Evolutionary conservation across 208 protist species (phyloP), one percentile per base, ranked within the genome.

Genomic region (Acanthamoeba culbertsoni): DNA sequence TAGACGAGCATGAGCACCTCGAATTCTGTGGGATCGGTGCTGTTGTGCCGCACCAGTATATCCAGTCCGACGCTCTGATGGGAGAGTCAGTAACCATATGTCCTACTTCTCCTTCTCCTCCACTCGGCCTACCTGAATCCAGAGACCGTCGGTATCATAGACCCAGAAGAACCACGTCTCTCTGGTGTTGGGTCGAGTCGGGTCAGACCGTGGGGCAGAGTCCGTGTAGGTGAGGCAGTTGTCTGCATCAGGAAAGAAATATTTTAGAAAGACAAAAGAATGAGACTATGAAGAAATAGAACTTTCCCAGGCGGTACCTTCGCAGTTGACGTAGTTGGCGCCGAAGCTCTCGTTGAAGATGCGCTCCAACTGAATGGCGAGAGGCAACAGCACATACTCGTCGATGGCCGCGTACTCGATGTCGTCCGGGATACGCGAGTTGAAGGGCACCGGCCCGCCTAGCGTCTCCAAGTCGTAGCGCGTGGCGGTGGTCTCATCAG

Each of bases 161-260:
- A 82, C 6, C 40, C 35, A 82, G 71, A 57, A 89, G 51, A 89
- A 42, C 79, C 79, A 89, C 4, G 79, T 65, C 79, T 89, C 1
- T 12, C 79, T 57, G 2, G 28, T 45, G 79, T 89, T 45, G 79
- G 35, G 43, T 23, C 31, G 7, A 26, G 42, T 16, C 26, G 1
- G 1, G 79, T 2, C 46, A 0, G 14, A 28, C 14, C 79, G 79
- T 1, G 79, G 79, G 7, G 79, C 45, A 1, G 45, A 65, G 79
- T 89, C 79, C 3, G 28, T 10, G 35, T 65, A 89, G 48, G 0
- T 65, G 31, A 89, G 28, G 79, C 79, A 89, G 45, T 75, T 45
- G 18, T 2, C 65, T 59, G 55, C 7, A 28, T 14, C 5, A 6
- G 55, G 5, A 4, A 14, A 6, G 12, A 62, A 26, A 62, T 26